Evolutionary conservation across 2,329 filamentous ascomycete species (phyloP), one percentile per base, ranked within the genome.

Genomic region (Dactylellina cionopaga): DNA sequence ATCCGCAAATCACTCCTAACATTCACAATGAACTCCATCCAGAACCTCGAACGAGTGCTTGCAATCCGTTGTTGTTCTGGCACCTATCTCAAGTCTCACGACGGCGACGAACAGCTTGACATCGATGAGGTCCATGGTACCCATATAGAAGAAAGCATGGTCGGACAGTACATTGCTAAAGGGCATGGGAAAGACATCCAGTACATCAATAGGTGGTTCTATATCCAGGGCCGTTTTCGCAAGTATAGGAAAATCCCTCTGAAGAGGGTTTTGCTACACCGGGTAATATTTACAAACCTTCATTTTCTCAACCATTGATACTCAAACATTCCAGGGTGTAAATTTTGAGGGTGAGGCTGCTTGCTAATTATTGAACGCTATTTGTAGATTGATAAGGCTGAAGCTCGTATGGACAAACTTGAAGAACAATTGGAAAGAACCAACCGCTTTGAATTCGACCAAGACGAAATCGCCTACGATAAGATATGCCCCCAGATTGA

Each of bases 131-230:
- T 60, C 1, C 47, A 24, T n/a, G 49, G 41, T n/a, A 65, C 59
- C 7, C 44, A 55, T 17, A 46, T 72, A 10, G 22, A 25, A 11
- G 43, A 31, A 25, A 39, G 44, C 1, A 27, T 54, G 6, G 15
- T 37, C 17, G 15, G 11, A 51, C 37, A 44, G 1, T 41, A 64
- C 3, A 33, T 58, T 19, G 15, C 13, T 31, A 6, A 47, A 1
- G n/a, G n/a, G 5, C 59, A 72, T 31, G 15, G 15, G 17, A 37
- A 35, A 6, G 68, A 72, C n/a, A 54, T 72, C 2, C 22, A 55
- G 29, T 72, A 72, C 19, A 65, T 46, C 3, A 29, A 55, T 17
- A 47, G 37, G 2, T 65, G 68, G 68, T 52, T 41, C 43, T 10
- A 9, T 1, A 65, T 72, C 35, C 60, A 72, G 25, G 15, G 37